A percentile compares a stretch with the other conserved stretches of the same genome.
Evolutionary conservation across 176 grass and related monocot genomes (phyloP).

Genomic region (Dendrocalamus sinicus): DNA sequence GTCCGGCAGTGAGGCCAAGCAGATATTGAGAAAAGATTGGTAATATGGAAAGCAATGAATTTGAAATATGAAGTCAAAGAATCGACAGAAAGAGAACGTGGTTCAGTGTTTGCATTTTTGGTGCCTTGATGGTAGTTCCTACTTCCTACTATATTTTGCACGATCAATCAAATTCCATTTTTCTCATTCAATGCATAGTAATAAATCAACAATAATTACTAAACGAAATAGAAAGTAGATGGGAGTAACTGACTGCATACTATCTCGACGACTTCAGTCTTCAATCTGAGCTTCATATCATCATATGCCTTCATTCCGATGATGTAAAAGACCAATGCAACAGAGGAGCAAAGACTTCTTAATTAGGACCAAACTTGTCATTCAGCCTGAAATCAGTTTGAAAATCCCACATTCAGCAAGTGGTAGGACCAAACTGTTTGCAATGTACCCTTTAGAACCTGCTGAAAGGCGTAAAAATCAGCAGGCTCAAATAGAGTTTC

Average conservation of each 20-base stretch:
- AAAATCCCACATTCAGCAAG: background rate
- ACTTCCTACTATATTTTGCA: conserved; percentile 22
- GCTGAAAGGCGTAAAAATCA: conserved; percentile 7
- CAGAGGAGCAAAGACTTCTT: conserved; percentile 1
- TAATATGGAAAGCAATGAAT: conserved; percentile 18
- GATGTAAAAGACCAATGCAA: conserved; percentile 20
- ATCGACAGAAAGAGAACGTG: background rate
- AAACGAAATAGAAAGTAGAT: conserved; percentile 18
- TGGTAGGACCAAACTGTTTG: background rate
- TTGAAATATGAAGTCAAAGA: background rate
- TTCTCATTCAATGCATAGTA: background rate
- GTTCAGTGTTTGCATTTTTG: conserved; percentile 16
- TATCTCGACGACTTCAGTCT: conserved; percentile 15
- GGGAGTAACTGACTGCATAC: conserved; percentile 12
- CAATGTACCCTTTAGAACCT: conserved; percentile 7
- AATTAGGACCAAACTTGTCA: conserved; percentile 3
- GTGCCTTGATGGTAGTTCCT: background rate
- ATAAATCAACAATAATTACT: conserved; percentile 1
- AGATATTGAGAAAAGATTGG: conserved; percentile 7
- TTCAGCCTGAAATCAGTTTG: conserved; percentile 18
- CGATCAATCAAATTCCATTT: conserved; percentile 8
- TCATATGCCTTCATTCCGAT: conserved; percentile 20
- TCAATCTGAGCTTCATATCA: conserved; percentile 16
- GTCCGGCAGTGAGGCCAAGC: background rate
- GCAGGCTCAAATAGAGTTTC: background rate